Conservation (phyloP, 2,329 filamentous ascomycete genomes). For the Colletotrichum sp. region DNA sequence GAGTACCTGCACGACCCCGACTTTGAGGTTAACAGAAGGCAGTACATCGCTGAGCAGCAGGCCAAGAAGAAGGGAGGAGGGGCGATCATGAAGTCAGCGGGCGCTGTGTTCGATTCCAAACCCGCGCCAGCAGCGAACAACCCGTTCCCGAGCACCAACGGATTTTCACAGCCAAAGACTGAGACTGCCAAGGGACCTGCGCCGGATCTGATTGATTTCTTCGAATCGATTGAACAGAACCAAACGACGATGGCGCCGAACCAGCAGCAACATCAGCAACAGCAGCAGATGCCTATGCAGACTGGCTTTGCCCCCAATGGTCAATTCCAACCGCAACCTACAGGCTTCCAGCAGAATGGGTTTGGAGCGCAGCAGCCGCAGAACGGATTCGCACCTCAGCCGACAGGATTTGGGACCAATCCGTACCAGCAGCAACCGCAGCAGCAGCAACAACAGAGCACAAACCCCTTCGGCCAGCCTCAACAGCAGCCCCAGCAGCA, state of each 20-base stretch:
- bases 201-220: constrained; percentile 90
- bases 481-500: constrained; percentile 39
- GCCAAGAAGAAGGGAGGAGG: constrained; percentile 60
- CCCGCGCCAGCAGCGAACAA: constrained; percentile 44
- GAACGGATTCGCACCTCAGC: constrained; percentile 46
- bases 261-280: constrained; percentile 34
- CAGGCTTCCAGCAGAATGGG: constrained; percentile 43
- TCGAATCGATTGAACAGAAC: constrained; percentile 90
- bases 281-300: constrained; percentile 28
- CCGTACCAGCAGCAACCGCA: constrained; percentile 45
- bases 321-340: constrained; percentile 33
- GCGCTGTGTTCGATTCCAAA: constrained; percentile 37
- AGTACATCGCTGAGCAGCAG: constrained; percentile 89
- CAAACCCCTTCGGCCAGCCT: constrained; percentile 33
- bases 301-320: constrained; percentile 32
- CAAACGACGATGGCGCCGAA: constrained; percentile 70
- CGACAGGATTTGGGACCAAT: constrained; percentile 42
- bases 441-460: constrained; percentile 40
- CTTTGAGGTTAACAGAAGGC: constrained; percentile 90
- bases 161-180: constrained; percentile 42
- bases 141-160: constrained; percentile 45
- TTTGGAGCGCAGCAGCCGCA: constrained; percentile 46
- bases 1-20: constrained; percentile 95
- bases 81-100: constrained; percentile 24
- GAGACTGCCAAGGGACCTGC: constrained; percentile 66